Conservation (phyloP, 495 filamentous ascomycete genomes). For the Filosporella fistucella region DNA sequence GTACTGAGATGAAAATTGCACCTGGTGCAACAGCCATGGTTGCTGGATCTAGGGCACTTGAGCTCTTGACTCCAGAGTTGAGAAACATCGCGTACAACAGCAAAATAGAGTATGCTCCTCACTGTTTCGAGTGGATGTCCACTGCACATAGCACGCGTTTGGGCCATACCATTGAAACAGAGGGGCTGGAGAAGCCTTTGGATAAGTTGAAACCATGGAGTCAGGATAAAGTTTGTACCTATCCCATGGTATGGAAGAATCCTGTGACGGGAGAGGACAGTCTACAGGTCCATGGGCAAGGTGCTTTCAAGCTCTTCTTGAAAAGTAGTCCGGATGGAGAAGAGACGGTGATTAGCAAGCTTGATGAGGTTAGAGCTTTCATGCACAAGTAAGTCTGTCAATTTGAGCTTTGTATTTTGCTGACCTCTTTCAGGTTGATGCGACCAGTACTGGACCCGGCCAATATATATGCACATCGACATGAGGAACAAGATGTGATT, state of each 20-base stretch:
- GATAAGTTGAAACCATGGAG: slow-evolving; percentile 24
- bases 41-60: slow-evolving; percentile 23
- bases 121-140: slow-evolving; percentile 31
- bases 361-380: slow-evolving; percentile 27
- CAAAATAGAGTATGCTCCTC: slow-evolving; percentile 29
- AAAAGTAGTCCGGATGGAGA: slow-evolving; percentile 26
- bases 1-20: slow-evolving; percentile 25
- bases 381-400: slow-evolving; percentile 19
- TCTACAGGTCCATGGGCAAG: slow-evolving; percentile 35
- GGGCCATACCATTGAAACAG: slow-evolving; percentile 26
- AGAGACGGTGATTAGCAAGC: slow-evolving; percentile 26
- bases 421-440: slow-evolving; percentile 19
- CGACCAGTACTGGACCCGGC: slow-evolving; percentile 20
- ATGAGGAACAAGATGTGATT: slow-evolving; percentile 27
- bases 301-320: slow-evolving; percentile 32
- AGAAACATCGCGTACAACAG: slow-evolving; percentile 22
- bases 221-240: slow-evolving; percentile 24
- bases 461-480: slow-evolving; percentile 28
- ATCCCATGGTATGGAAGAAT: slow-evolving; percentile 31
- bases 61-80: slow-evolving; percentile 22
- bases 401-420: background rate
- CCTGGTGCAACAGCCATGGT: slow-evolving; percentile 29
- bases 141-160: slow-evolving; percentile 24
- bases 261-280: slow-evolving; percentile 33
- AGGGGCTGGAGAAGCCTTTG: slow-evolving; percentile 26